Evolutionary conservation across 345 rosid genomes (phyloP).

Genomic region (Trapa incisa): DNA sequence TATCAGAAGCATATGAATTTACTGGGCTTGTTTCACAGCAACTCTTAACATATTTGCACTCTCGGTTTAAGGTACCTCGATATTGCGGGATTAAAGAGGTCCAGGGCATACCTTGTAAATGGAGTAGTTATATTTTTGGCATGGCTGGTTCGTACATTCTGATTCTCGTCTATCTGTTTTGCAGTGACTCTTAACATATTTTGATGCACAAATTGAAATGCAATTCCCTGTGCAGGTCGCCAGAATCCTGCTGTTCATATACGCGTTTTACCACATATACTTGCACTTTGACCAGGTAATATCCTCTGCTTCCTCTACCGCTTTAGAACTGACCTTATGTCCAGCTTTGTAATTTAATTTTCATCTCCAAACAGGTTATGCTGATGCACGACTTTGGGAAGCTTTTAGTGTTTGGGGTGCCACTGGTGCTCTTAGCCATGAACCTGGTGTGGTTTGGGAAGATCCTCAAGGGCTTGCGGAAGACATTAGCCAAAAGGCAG

Average conservation of each 20-base stretch:
- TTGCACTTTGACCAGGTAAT: conserved; percentile 39
- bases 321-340: neutral
- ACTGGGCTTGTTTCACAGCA: neutral
- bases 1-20: neutral
- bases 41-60: neutral
- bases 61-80: conserved; percentile 37
- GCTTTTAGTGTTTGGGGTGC: conserved; percentile 21
- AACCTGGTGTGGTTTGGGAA: conserved; percentile 48
- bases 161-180: neutral
- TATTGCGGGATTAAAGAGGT: conserved; percentile 42
- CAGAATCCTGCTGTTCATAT: conserved; percentile 36
- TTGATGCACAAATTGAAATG: neutral
- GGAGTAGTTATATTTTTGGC: conserved; percentile 40
- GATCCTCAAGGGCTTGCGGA: conserved; percentile 41
- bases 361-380: conserved; percentile 21
- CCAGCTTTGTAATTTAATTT: too few relatives aligned
- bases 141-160: conserved; percentile 34
- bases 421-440: conserved; percentile 27
- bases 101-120: conserved; percentile 37
- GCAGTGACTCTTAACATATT: neutral
- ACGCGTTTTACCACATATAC: conserved; percentile 39
- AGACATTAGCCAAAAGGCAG: conserved; percentile 40
- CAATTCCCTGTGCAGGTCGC: conserved; percentile 26
- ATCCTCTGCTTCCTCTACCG: neutral
- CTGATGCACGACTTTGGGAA: conserved; percentile 22